Evolutionary conservation across 805 yeast species (phyloP).

Genomic region (Sporopachydermia quercuum): DNA sequence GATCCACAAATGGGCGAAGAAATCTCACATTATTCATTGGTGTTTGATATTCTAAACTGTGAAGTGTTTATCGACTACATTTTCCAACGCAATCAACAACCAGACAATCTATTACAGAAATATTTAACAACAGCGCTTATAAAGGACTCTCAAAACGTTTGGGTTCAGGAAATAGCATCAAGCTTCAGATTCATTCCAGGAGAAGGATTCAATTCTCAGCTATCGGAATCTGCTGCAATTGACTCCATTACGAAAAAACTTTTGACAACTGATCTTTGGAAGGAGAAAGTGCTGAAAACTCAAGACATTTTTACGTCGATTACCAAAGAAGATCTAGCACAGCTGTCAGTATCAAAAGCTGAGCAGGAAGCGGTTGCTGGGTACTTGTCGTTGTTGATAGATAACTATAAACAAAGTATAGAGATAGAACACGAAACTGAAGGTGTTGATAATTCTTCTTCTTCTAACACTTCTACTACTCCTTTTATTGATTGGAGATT

Average conservation of each 20-base stretch:
- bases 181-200: neutral
- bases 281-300: neutral
- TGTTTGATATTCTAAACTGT: neutral
- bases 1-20: neutral
- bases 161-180: neutral
- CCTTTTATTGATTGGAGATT: slow-evolving; percentile 9
- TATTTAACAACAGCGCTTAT: neutral
- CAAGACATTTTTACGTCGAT: neutral
- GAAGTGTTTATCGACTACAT: slow-evolving; percentile 1
- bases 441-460: no score
- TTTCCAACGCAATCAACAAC: neutral
- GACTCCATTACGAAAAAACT: neutral
- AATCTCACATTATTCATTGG: neutral
- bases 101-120: neutral
- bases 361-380: neutral
- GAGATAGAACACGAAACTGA: no score
- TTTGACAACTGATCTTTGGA: neutral
- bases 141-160: neutral
- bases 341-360: neutral
- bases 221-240: neutral
- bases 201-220: neutral
- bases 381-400: neutral
- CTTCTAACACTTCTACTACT: neutral
- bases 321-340: neutral
- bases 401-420: no score